Base-by-base conservation (phyloP, 441 rosid genomes). In the Sinapis alba region DNA sequence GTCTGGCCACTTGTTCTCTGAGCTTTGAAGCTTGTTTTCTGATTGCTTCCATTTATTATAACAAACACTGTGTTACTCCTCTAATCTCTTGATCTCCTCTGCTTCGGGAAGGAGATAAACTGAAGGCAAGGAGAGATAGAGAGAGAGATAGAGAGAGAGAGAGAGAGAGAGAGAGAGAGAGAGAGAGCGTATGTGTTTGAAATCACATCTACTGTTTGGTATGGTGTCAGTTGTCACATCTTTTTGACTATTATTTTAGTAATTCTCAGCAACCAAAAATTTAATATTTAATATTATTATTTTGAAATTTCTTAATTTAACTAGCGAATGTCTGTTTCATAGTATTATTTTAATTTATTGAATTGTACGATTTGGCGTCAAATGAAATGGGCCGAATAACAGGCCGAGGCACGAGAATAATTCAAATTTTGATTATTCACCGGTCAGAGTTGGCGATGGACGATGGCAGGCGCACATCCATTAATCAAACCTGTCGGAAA, bases 1-100 rank as follows among this genome's bases (percentile, higher is more conserved):
- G 97, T 88, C 84, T 89, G 27, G 97, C 94, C 57, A 93, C 97
- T 84, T 93, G 98, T 86, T 90, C 89, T 74, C 98, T 82, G 16
- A 93, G 86, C 89, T 81, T 89, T 34, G 87, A 63, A 61, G 98
- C 98, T 75, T 93, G 98, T 84, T 87, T 93, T 85, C 86, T 87
- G 56, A 93, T 83, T 65, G 97, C 90, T 69, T 93, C 98, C 98
- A 93, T 93, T 73, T 8, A 4, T 51, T 47, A 47, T 47, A 16
- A 45, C 8, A 30, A 65, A 26, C 30, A 60, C 64, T 51, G 10
- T 16, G 58, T 16, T 74, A n/a, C 45, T 74, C 58, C 23, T 56
- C 57, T 50, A 50, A 18, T 50, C 23, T 18, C 56, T 8, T 47
- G 56, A 50, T 50, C 23, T 50, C 56, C 56, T 50, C 56, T 50